phyloP scores from a whole-genome alignment of 1,284 basidiomycete species.

The Ustilago hordei region DNA sequence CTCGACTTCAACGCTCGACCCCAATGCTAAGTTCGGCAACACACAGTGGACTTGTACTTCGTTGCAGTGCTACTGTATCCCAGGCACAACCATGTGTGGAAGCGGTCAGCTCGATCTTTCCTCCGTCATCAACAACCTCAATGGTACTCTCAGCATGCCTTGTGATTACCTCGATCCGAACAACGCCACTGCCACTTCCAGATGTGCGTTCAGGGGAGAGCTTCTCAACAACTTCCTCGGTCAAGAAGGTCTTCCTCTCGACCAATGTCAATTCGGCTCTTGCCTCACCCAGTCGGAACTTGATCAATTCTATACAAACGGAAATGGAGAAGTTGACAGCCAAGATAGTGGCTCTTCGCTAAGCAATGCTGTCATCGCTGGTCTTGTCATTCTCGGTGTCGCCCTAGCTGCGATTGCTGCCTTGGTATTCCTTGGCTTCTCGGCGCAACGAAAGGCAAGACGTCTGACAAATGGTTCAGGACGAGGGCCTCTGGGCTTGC shows the following conservation, averaged over 20 bases:
- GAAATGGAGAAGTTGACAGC: constrained; percentile 17
- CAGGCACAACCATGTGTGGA: constrained; percentile 53
- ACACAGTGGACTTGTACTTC: constrained; percentile 50
- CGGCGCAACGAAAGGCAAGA: constrained; percentile 39
- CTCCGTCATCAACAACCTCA: constrained; percentile 53
- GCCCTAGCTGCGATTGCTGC: constrained; percentile 34
- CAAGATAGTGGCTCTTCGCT: constrained; percentile 22
- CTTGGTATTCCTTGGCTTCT: constrained; percentile 37
- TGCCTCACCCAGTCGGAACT: constrained; percentile 55
- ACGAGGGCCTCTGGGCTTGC: constrained; percentile 41
- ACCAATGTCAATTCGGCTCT: constrained; percentile 47
- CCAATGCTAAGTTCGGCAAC: constrained; percentile 35
- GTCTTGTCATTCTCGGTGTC: constrained; percentile 52
- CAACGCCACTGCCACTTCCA: constrained; percentile 28
- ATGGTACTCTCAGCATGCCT: constrained; percentile 54
- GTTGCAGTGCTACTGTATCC: constrained; percentile 60
- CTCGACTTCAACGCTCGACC: constrained; percentile 31
- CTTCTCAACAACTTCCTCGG: constrained; percentile 55
- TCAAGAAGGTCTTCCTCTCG: constrained; percentile 46
- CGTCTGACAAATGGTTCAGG: constrained; percentile 23
- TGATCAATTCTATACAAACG: constrained; percentile 38
- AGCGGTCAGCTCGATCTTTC: constrained; percentile 43
- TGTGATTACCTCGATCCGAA: constrained; percentile 59
- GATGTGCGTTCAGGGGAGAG: constrained; percentile 50
- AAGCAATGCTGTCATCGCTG: constrained; percentile 54